phyloP scores from a whole-genome alignment of 805 yeast species.

The Spencermartinsiella europaea region DNA sequence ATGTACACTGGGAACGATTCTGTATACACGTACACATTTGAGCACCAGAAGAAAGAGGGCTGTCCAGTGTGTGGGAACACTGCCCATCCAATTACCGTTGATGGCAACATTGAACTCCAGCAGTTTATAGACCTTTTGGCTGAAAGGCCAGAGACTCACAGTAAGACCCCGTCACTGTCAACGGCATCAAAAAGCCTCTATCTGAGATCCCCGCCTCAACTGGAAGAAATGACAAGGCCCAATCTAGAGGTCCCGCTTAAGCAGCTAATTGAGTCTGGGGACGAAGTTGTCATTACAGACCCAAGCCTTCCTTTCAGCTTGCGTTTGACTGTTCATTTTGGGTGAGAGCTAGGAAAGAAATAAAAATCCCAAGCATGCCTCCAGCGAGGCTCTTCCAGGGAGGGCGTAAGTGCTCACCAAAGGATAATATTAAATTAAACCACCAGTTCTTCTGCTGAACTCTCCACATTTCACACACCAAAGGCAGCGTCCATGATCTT shows the following conservation, averaged over 20 bases:
- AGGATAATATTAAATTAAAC: neutral
- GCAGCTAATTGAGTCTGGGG: constrained; percentile 38
- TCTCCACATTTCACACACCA: neutral
- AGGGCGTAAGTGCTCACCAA: too few relatives aligned
- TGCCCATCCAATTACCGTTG: constrained; percentile 19
- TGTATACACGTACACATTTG: constrained; percentile 67
- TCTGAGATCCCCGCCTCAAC: constrained; percentile 42
- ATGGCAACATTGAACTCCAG: constrained; percentile 32
- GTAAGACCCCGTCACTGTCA: constrained; percentile 44
- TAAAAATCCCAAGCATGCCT: too few relatives aligned
- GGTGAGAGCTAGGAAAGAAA: constrained; percentile 22
- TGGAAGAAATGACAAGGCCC: constrained; percentile 42
- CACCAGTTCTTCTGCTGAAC: too few relatives aligned
- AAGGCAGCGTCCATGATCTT: constrained; percentile 28
- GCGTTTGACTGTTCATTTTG: constrained; percentile 21
- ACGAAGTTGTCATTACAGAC: constrained; percentile 52
- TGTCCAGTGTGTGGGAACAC: constrained; percentile 74
- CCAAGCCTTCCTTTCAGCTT: constrained; percentile 44
- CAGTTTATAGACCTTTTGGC: constrained; percentile 41
- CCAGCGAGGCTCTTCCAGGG: too few relatives aligned
- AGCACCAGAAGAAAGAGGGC: constrained; percentile 51
- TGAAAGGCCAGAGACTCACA: constrained; percentile 25
- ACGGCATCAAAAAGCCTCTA: constrained; percentile 39
- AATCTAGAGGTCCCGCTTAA: constrained; percentile 37
- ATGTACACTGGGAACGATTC: constrained; percentile 83